Conservation (phyloP, 108 stramenopile genomes). For the Fistulifera solaris region DNA sequence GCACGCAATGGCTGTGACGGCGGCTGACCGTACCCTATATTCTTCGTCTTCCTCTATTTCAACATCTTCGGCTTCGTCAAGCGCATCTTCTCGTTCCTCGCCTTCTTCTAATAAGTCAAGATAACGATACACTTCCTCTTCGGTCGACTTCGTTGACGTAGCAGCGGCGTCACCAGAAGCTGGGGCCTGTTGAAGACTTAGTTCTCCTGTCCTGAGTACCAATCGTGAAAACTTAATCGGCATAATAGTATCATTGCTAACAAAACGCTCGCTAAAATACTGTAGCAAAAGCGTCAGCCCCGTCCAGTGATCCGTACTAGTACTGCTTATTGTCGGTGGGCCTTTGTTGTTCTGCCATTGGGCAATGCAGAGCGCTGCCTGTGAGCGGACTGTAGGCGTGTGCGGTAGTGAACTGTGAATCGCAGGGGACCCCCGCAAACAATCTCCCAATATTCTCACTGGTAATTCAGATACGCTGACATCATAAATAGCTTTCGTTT, state of each 20-base stretch:
- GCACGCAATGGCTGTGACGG: conserved; percentile 68
- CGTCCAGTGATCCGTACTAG: conserved; percentile 61
- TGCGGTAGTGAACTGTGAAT: conserved; percentile 76
- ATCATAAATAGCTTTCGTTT: conserved; percentile 64
- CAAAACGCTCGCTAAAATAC: conserved; percentile 76
- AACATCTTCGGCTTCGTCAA: conserved; percentile 68
- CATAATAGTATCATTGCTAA: conserved; percentile 49
- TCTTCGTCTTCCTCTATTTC: conserved; percentile 86
- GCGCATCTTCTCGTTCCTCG: conserved; percentile 42
- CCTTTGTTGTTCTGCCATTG: conserved; percentile 90
- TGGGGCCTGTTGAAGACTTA: conserved; percentile 19
- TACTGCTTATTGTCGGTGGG: conserved; percentile 46
- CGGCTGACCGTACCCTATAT: conserved; percentile 67
- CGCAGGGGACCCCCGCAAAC: conserved; percentile 72
- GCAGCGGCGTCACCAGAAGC: conserved; percentile 24
- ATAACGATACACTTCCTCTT: conserved; percentile 50
- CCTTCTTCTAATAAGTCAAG: conserved; percentile 56
- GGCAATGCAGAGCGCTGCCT: conserved; percentile 76
- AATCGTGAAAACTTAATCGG: conserved; percentile 69
- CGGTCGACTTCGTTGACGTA: conserved; percentile 20
- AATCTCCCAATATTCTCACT: conserved; percentile 75
- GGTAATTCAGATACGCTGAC: conserved; percentile 72
- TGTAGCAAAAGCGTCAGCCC: conserved; percentile 69
- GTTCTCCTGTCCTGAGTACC: conserved; percentile 61
- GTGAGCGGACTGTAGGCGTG: conserved; percentile 64